Evolutionary conservation across 1,284 basidiomycete species (phyloP).

Genomic region (Clitocybe nebularis): DNA sequence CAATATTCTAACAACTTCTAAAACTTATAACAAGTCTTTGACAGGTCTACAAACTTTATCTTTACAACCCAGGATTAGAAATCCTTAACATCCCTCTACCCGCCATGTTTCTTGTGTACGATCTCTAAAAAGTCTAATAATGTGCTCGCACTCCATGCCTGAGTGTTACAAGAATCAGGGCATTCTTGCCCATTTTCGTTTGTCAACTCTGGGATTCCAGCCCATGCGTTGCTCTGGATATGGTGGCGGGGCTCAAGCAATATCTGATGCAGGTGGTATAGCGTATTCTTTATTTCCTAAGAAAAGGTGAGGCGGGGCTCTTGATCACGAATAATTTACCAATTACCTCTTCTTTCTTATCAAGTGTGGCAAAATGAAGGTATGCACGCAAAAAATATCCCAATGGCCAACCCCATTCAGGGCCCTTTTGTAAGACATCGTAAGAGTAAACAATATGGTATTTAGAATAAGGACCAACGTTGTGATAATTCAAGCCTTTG

Average conservation of each 20-base stretch:
- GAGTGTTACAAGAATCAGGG: conserved; percentile 83
- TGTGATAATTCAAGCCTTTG: conserved; percentile 89
- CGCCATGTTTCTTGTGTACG: conserved; percentile 42
- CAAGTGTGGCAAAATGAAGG: conserved; percentile 75
- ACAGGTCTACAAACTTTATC: too few species aligned
- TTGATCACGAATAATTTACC: neutral
- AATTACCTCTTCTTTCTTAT: conserved; percentile 64
- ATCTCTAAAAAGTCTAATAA: conserved; percentile 82
- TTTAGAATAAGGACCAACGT: conserved; percentile 41
- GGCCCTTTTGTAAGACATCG: conserved; percentile 45
- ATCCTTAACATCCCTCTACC: too few species aligned
- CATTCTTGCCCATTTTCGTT: conserved; percentile 82
- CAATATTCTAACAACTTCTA: too few species aligned
- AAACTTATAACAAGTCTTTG: too few species aligned
- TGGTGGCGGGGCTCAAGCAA: conserved; percentile 70
- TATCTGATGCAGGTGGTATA: conserved; percentile 75
- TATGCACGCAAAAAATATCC: conserved; percentile 96
- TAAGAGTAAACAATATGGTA: conserved; percentile 3
- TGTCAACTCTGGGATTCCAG: conserved; percentile 88
- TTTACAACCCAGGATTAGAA: too few species aligned
- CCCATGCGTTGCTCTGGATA: conserved; percentile 81
- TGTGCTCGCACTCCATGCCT: conserved; percentile 91
- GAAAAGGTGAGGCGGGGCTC: conserved; percentile 8
- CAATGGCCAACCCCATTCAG: conserved; percentile 92
- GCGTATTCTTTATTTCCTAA: conserved; percentile 66